Conservation (phyloP, 2,329 filamentous ascomycete species). For the Trichothecium sympodiale region DNA sequence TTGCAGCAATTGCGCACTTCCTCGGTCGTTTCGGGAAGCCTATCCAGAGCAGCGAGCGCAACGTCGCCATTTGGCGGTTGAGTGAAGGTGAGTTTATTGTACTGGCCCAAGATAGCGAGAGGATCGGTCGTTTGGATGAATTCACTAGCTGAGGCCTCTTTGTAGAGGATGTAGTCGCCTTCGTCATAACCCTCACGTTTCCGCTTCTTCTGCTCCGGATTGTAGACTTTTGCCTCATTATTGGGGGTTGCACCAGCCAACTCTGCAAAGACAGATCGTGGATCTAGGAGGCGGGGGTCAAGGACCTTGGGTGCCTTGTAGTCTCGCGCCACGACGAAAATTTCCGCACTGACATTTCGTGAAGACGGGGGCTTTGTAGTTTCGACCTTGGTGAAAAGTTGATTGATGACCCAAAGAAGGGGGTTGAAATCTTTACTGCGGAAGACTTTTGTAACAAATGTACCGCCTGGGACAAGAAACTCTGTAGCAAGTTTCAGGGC, state of each 20-base stretch:
- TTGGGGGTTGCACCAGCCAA: conserved; percentile 77
- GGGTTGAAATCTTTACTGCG: conserved; percentile 94
- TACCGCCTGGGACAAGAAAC: conserved; percentile 79
- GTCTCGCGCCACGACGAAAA: conserved; percentile 92
- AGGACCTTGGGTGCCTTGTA: conserved; percentile 92
- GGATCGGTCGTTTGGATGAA: conserved; percentile 92
- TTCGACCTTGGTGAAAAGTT: conserved; percentile 89
- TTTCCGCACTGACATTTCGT: conserved; percentile 93
- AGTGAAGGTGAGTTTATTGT: conserved; percentile 76
- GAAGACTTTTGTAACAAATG: conserved; percentile 96
- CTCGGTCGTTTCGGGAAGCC: conserved; percentile 74
- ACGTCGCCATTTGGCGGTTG: conserved; percentile 75
- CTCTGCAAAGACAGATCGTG: conserved; percentile 84
- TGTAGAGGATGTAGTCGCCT: conserved; percentile 85
- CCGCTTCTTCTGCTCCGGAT: conserved; percentile 92
- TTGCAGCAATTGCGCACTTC: conserved; percentile 70
- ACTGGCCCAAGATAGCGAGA: conserved; percentile 77
- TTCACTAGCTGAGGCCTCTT: conserved; percentile 77
- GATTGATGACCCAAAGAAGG: conserved; percentile 93
- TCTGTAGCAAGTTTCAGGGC: conserved; percentile 90
- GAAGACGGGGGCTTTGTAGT: conserved; percentile 95
- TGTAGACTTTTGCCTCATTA: conserved; percentile 96
- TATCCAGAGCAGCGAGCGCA: conserved; percentile 73
- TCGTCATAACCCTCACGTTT: conserved; percentile 98
- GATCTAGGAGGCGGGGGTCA: conserved; percentile 86